Conservation (phyloP, 257 asterid species). For the Solanum bulbocastanum region DNA sequence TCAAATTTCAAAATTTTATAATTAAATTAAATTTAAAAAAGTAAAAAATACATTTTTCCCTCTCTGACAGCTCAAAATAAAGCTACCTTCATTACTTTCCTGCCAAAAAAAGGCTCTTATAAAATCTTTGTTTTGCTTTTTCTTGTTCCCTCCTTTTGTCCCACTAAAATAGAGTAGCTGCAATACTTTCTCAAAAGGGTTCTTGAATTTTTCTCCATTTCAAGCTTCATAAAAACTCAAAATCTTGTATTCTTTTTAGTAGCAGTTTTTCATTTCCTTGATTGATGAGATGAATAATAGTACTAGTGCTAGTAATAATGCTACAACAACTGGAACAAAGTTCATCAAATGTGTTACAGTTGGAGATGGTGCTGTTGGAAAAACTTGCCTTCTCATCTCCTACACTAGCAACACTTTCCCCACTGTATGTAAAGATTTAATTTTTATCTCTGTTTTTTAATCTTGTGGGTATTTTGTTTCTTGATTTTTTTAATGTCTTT, state of each 20-base stretch:
- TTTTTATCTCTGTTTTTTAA: not conserved
- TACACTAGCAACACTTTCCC: slow-evolving; percentile 34
- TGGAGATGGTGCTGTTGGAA: slow-evolving; percentile 40
- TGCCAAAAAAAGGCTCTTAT: slow-evolving; percentile 6
- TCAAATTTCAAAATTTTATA: not conserved
- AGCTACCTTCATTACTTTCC: slow-evolving; percentile 6
- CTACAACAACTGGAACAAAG: slow-evolving; percentile 12
- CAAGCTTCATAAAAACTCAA: not conserved
- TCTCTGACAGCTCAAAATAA: slow-evolving; percentile 24
- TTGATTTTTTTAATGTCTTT: not conserved
- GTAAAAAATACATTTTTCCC: not conserved
- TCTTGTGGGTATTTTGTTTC: not conserved
- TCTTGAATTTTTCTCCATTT: not conserved
- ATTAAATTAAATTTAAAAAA: not conserved
- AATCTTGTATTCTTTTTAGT: not conserved
- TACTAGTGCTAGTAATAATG: not conserved
- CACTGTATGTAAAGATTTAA: not conserved
- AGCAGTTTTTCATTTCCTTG: not conserved
- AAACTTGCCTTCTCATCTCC: slow-evolving; percentile 34
- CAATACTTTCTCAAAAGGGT: not conserved
- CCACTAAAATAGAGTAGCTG: not conserved
- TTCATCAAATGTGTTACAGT: slow-evolving; percentile 35
- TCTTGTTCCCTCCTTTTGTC: not conserved
- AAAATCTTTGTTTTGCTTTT: slow-evolving; percentile 8
- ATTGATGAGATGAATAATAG: slow-evolving; percentile 5